phyloP scores from a whole-genome alignment of 768 basidiomycete species.

The Rhodosporidiobolus odoratus region DNA sequence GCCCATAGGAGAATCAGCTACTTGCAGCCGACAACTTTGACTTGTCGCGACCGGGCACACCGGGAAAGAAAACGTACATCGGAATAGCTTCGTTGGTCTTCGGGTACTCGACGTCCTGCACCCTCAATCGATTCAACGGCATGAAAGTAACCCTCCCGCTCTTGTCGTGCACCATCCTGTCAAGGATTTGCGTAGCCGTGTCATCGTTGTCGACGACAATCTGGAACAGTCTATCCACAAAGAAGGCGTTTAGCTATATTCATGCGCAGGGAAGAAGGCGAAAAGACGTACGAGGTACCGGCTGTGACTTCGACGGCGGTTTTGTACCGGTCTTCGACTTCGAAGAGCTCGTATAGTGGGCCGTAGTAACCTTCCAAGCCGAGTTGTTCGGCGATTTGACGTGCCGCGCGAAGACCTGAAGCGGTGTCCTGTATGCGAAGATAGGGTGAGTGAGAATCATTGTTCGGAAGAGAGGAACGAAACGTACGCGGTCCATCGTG shows the following conservation, averaged over 20 bases:
- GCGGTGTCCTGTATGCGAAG: conserved; percentile 72
- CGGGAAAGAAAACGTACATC: conserved; percentile 72
- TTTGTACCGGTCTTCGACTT: conserved; percentile 85
- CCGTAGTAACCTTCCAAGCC: conserved; percentile 81
- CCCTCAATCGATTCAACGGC: conserved; percentile 89
- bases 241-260: too few species aligned
- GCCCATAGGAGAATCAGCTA: not conserved
- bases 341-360: conserved; percentile 86
- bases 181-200: conserved; percentile 83
- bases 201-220: conserved; percentile 96
- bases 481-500: conserved; percentile 90
- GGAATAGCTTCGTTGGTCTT: conserved; percentile 48
- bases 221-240: conserved; percentile 75
- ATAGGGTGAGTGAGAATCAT: not conserved
- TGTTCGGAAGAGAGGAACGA: not conserved
- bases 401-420: conserved; percentile 76
- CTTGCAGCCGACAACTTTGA: not conserved
- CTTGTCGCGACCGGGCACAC: too few species aligned
- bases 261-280: not conserved
- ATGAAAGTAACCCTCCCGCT: conserved; percentile 95
- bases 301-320: conserved; percentile 91
- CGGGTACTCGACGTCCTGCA: conserved; percentile 61
- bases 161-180: conserved; percentile 87
- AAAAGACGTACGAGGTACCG: conserved; percentile 68
- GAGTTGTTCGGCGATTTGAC: conserved; percentile 71